These are phyloP conservation scores for Penicillium sp. DNA, from an alignment of 2,329 filamentous ascomycete species.

Conservation along the genomic window DNA sequence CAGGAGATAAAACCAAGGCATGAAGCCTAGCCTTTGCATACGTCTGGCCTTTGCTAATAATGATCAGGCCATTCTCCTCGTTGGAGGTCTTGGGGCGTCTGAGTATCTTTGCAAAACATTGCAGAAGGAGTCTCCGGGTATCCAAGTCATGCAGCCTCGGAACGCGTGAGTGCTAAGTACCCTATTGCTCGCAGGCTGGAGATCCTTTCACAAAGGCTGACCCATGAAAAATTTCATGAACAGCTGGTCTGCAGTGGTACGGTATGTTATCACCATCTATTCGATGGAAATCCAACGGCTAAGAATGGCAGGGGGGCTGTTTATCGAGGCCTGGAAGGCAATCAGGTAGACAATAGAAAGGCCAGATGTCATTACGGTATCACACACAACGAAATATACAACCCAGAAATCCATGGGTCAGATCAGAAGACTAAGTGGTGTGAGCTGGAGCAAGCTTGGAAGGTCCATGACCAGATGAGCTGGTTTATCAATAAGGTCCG, in stretches of 20 bases:
- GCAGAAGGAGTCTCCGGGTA: slow-evolving; percentile 24
- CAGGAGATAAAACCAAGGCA: slow-evolving; percentile 15
- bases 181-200: not conserved
- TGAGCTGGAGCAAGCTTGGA: slow-evolving; percentile 15
- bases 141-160: slow-evolving; percentile 40
- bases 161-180: slow-evolving; percentile 28
- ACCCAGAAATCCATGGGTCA: not conserved
- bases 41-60: not conserved
- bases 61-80: slow-evolving; percentile 39
- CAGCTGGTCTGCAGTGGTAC: slow-evolving; percentile 35
- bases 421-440: slow-evolving; percentile 12
- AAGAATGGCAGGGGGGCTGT: slow-evolving; percentile 29
- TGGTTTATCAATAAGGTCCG: slow-evolving; percentile 34
- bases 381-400: fast-evolving
- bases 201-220: not conserved
- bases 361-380: slow-evolving; percentile 29
- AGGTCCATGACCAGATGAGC: not conserved
- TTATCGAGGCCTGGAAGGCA: slow-evolving; percentile 28
- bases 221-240: too few species aligned
- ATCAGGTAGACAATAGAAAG: slow-evolving; percentile 28
- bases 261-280: slow-evolving; percentile 17
- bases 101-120: slow-evolving; percentile 41
- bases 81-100: slow-evolving; percentile 46
- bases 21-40: not conserved
- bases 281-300: not conserved